A percentile compares a stretch with the other conserved stretches of the same genome.
Evolutionary conservation across 441 rosid genomes (phyloP).

Genomic region (Daphne laureola): DNA sequence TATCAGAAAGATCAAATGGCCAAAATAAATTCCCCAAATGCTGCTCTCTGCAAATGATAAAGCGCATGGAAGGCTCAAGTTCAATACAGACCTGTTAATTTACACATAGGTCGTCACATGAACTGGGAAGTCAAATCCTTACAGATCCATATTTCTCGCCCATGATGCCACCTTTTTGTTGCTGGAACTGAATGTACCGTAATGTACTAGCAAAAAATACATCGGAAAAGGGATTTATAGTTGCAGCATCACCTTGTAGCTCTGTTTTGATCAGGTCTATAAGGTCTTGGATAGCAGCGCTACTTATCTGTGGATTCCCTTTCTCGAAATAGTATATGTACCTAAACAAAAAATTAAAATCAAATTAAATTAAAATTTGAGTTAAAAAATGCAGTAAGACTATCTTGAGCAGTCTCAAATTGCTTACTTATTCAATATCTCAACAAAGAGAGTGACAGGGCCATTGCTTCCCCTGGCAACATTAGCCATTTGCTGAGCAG

Average conservation of each 20-base stretch:
- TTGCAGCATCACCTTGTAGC: conserved; percentile 50
- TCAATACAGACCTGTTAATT: neutral
- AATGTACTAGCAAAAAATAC: conserved; percentile 56
- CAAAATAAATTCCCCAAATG: too few relatives aligned
- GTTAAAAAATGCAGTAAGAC: neutral
- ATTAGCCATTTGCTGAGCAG: conserved; percentile 71
- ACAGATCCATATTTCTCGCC: conserved; percentile 57
- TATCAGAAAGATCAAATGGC: too few relatives aligned
- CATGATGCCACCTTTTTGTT: conserved; percentile 59
- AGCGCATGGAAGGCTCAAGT: neutral
- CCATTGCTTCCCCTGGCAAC: conserved; percentile 59
- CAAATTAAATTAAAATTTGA: neutral
- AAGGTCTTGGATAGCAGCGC: conserved; percentile 47
- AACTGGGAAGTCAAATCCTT: conserved; percentile 25
- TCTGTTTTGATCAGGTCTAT: conserved; percentile 54
- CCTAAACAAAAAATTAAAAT: conserved; percentile 22
- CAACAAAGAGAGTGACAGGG: conserved; percentile 61
- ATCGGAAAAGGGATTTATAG: conserved; percentile 36
- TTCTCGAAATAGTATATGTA: conserved; percentile 65
- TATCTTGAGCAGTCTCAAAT: neutral
- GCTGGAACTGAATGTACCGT: conserved; percentile 59
- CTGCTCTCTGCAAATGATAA: too few relatives aligned
- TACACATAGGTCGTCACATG: neutral
- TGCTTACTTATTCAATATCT: conserved; percentile 62
- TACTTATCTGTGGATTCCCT: conserved; percentile 51